phyloP scores from a whole-genome alignment of 139 green algal genomes.

The Haematococcus lacustris region DNA sequence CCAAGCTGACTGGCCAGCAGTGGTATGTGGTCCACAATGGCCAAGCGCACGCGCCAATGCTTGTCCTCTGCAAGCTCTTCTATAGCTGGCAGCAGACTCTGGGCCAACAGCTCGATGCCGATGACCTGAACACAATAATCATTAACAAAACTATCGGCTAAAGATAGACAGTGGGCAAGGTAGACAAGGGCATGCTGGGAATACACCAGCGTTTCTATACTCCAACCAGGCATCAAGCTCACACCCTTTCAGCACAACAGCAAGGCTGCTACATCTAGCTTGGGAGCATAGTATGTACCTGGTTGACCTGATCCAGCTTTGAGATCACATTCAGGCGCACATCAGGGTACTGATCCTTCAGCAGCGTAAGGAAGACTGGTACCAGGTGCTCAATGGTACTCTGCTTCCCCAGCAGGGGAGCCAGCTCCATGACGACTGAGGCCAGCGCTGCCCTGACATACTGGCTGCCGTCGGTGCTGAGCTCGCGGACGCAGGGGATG shows the following conservation, averaged over 20 bases:
- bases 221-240: too few species aligned
- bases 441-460: constrained; percentile 91
- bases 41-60: constrained; percentile 96
- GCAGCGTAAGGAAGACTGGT: constrained; percentile 88
- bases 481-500: constrained; percentile 80
- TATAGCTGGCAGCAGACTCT: constrained; percentile 93
- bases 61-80: constrained; percentile 95
- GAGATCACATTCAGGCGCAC: constrained; percentile 97
- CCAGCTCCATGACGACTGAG: constrained; percentile 89
- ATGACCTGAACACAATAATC: constrained; percentile 64
- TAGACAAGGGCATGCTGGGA: too few species aligned
- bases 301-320: constrained; percentile 91
- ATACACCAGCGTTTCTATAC: too few species aligned
- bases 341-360: constrained; percentile 93
- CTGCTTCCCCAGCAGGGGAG: constrained; percentile 73
- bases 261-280: not conserved
- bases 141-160: too few species aligned
- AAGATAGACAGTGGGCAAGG: too few species aligned
- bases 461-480: constrained; percentile 74
- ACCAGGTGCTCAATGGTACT: constrained; percentile 89
- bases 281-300: constrained; percentile 12
- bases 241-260: too few species aligned
- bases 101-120: constrained; percentile 86
- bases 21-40: constrained; percentile 98
- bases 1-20: constrained; percentile 90